Evolutionary conservation across 768 basidiomycete genomes (phyloP).

Genomic region (Mycena galopus): DNA sequence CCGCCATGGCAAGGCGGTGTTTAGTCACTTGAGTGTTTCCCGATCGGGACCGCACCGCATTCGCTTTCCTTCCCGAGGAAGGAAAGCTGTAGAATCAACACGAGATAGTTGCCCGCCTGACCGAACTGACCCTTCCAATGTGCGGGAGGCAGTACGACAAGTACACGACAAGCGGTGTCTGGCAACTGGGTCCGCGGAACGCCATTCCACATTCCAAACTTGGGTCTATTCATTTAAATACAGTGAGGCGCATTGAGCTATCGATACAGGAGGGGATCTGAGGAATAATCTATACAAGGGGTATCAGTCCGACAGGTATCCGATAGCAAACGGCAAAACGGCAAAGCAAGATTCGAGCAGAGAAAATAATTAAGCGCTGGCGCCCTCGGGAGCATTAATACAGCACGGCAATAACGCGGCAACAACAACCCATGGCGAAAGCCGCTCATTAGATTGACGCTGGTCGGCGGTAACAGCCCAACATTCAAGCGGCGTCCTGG

Average conservation of each 20-base stretch:
- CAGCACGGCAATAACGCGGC: neutral
- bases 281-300: neutral
- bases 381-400: neutral
- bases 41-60: neutral
- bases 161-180: conserved; percentile 11
- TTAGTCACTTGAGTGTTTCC: no score
- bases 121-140: conserved; percentile 12
- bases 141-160: conserved; percentile 13
- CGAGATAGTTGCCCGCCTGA: neutral
- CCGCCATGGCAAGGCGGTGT: conserved; percentile 9
- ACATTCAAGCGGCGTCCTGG: neutral
- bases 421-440: neutral
- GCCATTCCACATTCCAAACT: neutral
- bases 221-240: neutral
- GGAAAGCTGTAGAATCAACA: conserved; percentile 10
- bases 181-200: neutral
- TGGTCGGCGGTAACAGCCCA: neutral
- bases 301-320: neutral
- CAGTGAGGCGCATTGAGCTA: neutral
- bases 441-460: neutral
- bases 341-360: neutral
- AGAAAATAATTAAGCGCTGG: neutral
- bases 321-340: neutral
- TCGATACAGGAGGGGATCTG: neutral
- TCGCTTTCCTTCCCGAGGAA: neutral